These are phyloP conservation scores for Rubus idaeus DNA, from an alignment of 306 rosid genomes.

Conservation along the genomic window DNA sequence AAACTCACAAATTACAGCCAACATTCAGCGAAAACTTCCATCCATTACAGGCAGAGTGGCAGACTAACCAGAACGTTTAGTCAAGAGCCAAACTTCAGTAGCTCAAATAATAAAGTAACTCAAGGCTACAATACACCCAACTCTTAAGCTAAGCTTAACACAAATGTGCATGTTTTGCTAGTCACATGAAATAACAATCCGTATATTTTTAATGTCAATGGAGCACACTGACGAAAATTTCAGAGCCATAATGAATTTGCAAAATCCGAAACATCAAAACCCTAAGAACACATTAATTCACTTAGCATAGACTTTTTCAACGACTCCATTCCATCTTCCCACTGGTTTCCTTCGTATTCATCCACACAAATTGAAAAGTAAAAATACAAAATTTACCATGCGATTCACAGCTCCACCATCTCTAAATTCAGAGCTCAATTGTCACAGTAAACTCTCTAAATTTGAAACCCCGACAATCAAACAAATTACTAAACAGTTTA, in stretches of 20 bases:
- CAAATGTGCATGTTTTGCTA: not conserved
- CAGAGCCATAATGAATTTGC: not conserved
- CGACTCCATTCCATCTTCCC: not conserved
- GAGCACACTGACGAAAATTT: not conserved
- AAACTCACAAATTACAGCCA: not conserved
- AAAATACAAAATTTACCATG: not conserved
- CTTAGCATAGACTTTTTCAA: not conserved
- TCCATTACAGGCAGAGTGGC: not conserved
- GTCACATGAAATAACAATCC: not conserved
- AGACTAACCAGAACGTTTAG: not conserved
- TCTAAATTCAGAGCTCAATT: slow-evolving; percentile 8
- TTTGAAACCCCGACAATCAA: not conserved
- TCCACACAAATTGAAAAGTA: not conserved
- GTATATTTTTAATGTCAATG: not conserved
- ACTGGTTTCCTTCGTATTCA: not conserved
- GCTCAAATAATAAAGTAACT: not conserved
- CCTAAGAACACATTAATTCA: slow-evolving; percentile 1
- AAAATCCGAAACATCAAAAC: not conserved
- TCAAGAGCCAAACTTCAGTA: not conserved
- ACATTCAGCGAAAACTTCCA: not conserved
- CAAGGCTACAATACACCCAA: not conserved
- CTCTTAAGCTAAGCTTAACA: not conserved
- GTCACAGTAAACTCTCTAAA: not conserved
- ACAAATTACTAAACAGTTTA: not conserved
- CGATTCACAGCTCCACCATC: not conserved